phyloP scores from a whole-genome alignment of 495 filamentous ascomycete species.

The Clavariopsis aquatica region DNA sequence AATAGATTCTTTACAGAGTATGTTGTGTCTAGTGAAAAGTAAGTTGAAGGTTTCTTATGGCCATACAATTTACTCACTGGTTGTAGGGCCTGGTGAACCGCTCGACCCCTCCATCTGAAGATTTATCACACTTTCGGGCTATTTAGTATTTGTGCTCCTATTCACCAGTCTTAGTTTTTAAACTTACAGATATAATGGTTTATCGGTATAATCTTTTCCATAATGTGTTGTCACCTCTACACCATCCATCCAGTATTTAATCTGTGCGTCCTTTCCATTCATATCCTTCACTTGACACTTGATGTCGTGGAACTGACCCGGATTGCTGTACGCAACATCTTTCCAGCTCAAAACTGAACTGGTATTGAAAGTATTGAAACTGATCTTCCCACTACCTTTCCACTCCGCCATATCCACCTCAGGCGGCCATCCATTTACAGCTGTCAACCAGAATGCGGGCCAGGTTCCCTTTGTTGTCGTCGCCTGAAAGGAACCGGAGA shows the following conservation, averaged over 20 bases:
- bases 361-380: slow-evolving; percentile 64
- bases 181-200: slow-evolving; percentile 30
- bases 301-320: slow-evolving; percentile 54
- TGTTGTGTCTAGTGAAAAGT: slow-evolving; percentile 16
- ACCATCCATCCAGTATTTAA: slow-evolving; percentile 59
- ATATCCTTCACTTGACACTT: slow-evolving; percentile 54
- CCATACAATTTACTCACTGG: slow-evolving; percentile 11
- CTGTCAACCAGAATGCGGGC: slow-evolving; percentile 51
- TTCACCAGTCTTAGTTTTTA: no score
- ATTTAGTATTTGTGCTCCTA: background rate
- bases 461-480: slow-evolving; percentile 56
- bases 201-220: slow-evolving; percentile 48
- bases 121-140: slow-evolving; percentile 21
- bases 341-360: slow-evolving; percentile 51
- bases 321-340: slow-evolving; percentile 53
- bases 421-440: slow-evolving; percentile 44
- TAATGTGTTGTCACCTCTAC: slow-evolving; percentile 53
- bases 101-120: slow-evolving; percentile 33
- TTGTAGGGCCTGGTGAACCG: slow-evolving; percentile 26
- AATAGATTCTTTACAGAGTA: slow-evolving; percentile 26
- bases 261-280: slow-evolving; percentile 55
- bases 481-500: slow-evolving; percentile 55
- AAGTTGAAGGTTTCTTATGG: background rate
- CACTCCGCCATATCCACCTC: slow-evolving; percentile 65
- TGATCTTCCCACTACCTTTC: slow-evolving; percentile 63